A percentile compares a stretch with the other conserved stretches of the same genome.
Conservation (phyloP, 2,329 filamentous ascomycete species). For the Alternaria gaisen region DNA sequence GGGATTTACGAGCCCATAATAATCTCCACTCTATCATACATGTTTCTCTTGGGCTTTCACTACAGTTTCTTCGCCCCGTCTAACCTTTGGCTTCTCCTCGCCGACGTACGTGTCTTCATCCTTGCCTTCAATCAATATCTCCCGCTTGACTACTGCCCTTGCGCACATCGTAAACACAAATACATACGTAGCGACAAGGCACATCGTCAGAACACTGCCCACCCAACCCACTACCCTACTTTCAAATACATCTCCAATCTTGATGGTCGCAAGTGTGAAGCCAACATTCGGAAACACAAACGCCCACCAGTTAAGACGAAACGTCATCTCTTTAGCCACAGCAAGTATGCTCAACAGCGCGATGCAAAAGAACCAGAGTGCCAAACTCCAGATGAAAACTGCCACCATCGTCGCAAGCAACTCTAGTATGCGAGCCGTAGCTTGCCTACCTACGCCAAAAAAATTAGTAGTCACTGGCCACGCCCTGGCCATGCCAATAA, state of each 20-base stretch:
- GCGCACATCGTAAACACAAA: neutral
- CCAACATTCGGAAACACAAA: constrained; percentile 54
- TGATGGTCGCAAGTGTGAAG: constrained; percentile 41
- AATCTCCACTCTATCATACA: neutral
- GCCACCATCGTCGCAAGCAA: constrained; percentile 2
- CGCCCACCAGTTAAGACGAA: constrained; percentile 67
- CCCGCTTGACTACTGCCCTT: neutral
- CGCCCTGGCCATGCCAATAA: constrained; percentile 5
- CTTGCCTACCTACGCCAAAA: neutral
- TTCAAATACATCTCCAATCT: neutral
- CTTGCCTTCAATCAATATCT: neutral
- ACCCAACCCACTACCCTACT: neutral
- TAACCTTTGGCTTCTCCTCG: constrained; percentile 1
- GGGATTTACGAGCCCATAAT: neutral
- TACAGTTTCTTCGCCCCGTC: neutral
- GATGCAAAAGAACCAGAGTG: constrained; percentile 61
- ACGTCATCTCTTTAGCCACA: constrained; percentile 51
- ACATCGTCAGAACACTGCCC: neutral
- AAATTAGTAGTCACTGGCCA: neutral
- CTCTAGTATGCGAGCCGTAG: neutral
- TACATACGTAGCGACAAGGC: neutral
- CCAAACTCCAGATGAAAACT: constrained; percentile 7
- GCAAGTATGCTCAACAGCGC: constrained; percentile 34
- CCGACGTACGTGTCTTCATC: constrained; percentile 1
- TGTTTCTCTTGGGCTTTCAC: neutral